phyloP scores from a whole-genome alignment of 805 yeast genomes.

The Starmerella khaoyaiensis region DNA sequence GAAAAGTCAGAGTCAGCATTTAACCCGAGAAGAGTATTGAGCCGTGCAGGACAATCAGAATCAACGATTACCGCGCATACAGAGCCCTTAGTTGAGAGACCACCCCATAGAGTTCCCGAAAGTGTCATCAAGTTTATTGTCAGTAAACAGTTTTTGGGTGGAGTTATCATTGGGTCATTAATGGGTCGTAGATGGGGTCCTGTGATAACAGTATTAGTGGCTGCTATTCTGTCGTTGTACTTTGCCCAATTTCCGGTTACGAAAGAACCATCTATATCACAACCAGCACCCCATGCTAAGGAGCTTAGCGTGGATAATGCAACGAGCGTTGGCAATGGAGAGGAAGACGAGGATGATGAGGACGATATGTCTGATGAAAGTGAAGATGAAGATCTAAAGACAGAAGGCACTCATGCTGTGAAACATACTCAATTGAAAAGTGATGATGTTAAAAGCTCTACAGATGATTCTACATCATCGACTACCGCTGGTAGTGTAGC shows the following conservation, averaged over 20 bases:
- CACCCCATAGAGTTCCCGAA: background rate
- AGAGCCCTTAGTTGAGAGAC: background rate
- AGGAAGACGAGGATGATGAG: constrained; percentile 11
- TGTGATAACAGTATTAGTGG: background rate
- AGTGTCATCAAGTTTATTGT: background rate
- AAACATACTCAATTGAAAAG: constrained; percentile 7
- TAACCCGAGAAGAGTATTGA: too few species aligned
- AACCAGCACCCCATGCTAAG: too few species aligned
- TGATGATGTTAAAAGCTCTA: background rate
- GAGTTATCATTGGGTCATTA: background rate
- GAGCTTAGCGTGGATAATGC: background rate
- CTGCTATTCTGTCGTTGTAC: background rate
- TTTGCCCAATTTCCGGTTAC: too few species aligned
- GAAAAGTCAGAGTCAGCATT: too few species aligned
- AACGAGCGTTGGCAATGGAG: constrained; percentile 1
- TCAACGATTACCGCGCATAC: background rate
- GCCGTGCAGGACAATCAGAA: too few species aligned
- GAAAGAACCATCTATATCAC: too few species aligned
- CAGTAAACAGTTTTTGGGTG: background rate
- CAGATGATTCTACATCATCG: too few species aligned
- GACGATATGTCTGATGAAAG: constrained; percentile 16
- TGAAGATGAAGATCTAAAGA: constrained; percentile 10
- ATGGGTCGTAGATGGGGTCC: too few species aligned
- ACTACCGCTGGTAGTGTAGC: too few species aligned
- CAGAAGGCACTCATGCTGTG: constrained; percentile 1